Base-by-base conservation (phyloP, 2,329 filamentous ascomycete genomes). In the Helicocarpus griseus region DNA sequence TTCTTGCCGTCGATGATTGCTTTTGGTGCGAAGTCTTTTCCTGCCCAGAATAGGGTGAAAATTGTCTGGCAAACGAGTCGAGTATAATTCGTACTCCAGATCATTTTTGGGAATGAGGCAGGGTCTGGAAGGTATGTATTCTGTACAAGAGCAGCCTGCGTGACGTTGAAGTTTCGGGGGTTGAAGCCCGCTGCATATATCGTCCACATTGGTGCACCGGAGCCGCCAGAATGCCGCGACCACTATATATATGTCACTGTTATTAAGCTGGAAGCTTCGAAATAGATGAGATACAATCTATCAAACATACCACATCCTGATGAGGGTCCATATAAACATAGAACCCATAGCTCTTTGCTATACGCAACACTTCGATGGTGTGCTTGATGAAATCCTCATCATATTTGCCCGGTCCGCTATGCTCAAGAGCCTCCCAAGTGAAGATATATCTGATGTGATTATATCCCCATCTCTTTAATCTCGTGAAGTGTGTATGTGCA, bases 291-390 rank as follows among this genome's bases (percentile, higher is more conserved):
- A 36, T 29, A 39, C 17, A 17, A 29, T 13, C 31, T 14, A 49
- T n/a, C 9, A 24, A n/a, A 35, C 50, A 33, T 55, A 88, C 85
- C 61, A 97, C 91, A 73, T 98, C 93, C 75, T 98, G 93, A 68
- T 98, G 93, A 19, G 94, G 91, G 61, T 98, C 94, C 89, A 98
- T 95, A 66, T 96, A 97, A 47, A 98, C 78, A 63, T 94, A 95
- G 68, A 98, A 96, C 26, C 87, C 88, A 73, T 95, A 97, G 35
- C 82, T 77, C 65, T 90, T 95, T 35, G 90, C 90, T 57, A 89
- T 76, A 52, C 89, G 80, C 60, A 98, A 70, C 9, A 95, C 76
- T 36, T 87, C 79, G 58, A 98, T 89, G 0, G 93, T 98, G 66
- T 95, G 89, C 58, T 87, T 78, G 58, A 97, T 90, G 79, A 87